These are phyloP conservation scores for Zygnema cylindricum DNA, from an alignment of 139 green algal genomes.

Conservation along the genomic window DNA sequence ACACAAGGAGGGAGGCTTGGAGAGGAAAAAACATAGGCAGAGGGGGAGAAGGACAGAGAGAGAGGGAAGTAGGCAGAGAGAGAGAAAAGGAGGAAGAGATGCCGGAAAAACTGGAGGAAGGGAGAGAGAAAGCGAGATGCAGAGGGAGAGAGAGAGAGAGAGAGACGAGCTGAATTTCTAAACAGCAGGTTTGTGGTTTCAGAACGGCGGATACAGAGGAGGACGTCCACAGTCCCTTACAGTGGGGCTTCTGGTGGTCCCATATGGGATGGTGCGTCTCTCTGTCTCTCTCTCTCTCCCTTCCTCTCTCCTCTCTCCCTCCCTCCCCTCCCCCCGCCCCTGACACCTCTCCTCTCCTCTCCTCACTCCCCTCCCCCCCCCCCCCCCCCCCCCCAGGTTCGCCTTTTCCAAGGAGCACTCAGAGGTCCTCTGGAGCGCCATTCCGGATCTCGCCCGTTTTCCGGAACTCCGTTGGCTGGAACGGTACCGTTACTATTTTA, in stretches of 20 bases:
- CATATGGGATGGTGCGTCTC: constrained; percentile 55
- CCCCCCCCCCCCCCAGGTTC: constrained; percentile 43
- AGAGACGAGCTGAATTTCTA: background rate
- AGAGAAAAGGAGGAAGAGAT: no score
- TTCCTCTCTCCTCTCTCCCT: background rate
- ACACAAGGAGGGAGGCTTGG: no score
- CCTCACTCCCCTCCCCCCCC: background rate
- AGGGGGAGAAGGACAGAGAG: no score
- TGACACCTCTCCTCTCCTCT: no score
- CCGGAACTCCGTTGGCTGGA: constrained; percentile 52
- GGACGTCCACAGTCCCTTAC: constrained; percentile 55
- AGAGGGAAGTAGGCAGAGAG: no score
- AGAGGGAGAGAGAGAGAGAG: background rate
- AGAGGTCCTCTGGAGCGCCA: constrained; percentile 14
- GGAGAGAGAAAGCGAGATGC: no score
- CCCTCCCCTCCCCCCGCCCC: no score
- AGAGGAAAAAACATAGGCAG: no score
- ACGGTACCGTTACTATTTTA: constrained; percentile 1
- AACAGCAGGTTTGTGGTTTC: no score
- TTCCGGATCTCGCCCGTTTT: constrained; percentile 40
- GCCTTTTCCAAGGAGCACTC: constrained; percentile 20
- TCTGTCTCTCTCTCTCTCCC: background rate
- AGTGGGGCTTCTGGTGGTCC: constrained; percentile 57
- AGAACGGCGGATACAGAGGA: constrained; percentile 52
- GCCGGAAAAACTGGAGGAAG: background rate